phyloP scores from a whole-genome alignment of 2,329 filamentous ascomycete genomes.

The Aspergillus versicolor region DNA sequence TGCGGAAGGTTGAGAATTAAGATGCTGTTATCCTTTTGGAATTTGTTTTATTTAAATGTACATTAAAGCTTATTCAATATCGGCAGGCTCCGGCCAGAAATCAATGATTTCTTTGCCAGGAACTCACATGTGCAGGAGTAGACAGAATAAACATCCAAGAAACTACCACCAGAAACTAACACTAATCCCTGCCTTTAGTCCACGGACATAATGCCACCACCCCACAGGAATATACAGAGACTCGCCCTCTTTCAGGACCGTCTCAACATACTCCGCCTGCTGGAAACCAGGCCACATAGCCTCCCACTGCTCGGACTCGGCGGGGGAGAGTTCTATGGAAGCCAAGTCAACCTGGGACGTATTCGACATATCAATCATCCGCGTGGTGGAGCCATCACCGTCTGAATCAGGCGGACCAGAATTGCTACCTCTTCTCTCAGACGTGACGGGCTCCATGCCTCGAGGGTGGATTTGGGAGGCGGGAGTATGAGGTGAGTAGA shows the following conservation, averaged over 20 bases:
- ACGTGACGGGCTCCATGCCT: slow-evolving; percentile 36
- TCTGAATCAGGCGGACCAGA: neutral
- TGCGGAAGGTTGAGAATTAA: slow-evolving; percentile 16
- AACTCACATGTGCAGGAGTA: neutral
- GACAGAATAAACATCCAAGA: neutral
- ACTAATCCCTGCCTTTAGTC: slow-evolving; percentile 82
- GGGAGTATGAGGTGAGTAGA: slow-evolving; percentile 71
- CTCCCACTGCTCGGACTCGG: slow-evolving; percentile 44
- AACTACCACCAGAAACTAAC: slow-evolving; percentile 94
- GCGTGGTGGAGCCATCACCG: slow-evolving; percentile 6
- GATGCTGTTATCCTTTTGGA: neutral
- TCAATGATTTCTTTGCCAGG: neutral
- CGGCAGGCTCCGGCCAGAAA: neutral
- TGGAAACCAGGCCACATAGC: slow-evolving; percentile 56
- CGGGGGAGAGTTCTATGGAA: slow-evolving; percentile 57
- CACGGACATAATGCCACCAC: slow-evolving; percentile 97
- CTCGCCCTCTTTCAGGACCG: slow-evolving; percentile 75
- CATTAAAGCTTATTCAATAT: neutral
- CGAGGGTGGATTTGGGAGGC: slow-evolving; percentile 40
- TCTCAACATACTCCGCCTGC: slow-evolving; percentile 68
- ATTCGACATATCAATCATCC: slow-evolving; percentile 80
- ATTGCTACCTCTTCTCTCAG: slow-evolving; percentile 1
- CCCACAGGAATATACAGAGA: slow-evolving; percentile 86
- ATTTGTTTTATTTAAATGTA: neutral
- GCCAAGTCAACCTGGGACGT: slow-evolving; percentile 79